These are phyloP conservation scores for Coemansia sp. DNA, from an alignment of 192 early-diverging fungal species.

Conservation along the genomic window DNA sequence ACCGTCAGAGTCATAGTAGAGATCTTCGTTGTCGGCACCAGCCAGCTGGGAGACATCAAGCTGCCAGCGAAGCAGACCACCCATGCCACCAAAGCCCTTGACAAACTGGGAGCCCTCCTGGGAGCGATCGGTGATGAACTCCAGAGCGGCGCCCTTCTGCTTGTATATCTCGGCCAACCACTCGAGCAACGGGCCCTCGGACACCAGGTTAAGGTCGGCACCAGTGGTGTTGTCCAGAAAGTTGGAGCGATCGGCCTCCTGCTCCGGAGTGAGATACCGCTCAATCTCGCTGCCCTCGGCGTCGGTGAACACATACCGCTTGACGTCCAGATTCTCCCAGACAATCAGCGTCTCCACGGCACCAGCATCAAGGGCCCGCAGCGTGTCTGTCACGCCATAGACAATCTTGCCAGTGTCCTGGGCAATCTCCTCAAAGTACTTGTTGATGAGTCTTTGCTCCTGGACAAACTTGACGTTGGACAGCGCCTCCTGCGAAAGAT, in stretches of 20 bases:
- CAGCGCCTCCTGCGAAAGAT: constrained; percentile 84
- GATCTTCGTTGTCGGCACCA: constrained; percentile 66
- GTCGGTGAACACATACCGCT: constrained; percentile 78
- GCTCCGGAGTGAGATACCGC: constrained; percentile 78
- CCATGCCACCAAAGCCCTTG: constrained; percentile 98
- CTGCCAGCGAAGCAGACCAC: constrained; percentile 95
- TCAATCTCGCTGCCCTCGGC: constrained; percentile 65
- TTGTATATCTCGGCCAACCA: constrained; percentile 99
- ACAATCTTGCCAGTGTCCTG: constrained; percentile 95
- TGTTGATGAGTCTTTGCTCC: constrained; percentile 94
- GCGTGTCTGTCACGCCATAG: constrained; percentile 94
- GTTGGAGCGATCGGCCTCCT: constrained; percentile 76
- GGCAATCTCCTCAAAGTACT: constrained; percentile 98
- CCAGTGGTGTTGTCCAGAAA: constrained; percentile 68
- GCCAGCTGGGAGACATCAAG: constrained; percentile 73
- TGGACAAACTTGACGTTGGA: constrained; percentile 98
- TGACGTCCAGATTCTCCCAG: constrained; percentile 90
- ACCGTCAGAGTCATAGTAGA: constrained; percentile 54
- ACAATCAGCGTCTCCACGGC: constrained; percentile 99
- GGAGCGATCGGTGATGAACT: constrained; percentile 95
- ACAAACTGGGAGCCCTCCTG: constrained; percentile 98
- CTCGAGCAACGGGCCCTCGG: constrained; percentile 83
- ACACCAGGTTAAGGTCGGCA: constrained; percentile 79
- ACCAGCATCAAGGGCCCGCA: constrained; percentile 93
- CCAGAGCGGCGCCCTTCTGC: constrained; percentile 88